These are phyloP conservation scores for Paracamarosporium sp. DNA, from an alignment of 2,329 filamentous ascomycete genomes.

Conservation along the genomic window DNA sequence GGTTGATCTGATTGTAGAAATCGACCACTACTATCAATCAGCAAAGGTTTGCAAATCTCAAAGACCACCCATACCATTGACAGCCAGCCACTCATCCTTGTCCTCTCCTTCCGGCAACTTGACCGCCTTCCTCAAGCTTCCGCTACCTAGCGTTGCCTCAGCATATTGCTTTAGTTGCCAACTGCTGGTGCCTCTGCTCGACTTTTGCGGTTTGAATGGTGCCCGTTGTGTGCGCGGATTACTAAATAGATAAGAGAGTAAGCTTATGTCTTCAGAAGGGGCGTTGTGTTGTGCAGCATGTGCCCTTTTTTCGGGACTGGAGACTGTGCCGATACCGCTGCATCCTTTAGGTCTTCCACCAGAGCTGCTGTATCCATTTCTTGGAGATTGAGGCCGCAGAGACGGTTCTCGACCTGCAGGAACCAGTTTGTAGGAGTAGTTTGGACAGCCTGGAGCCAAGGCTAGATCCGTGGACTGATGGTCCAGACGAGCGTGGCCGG, in stretches of 20 bases:
- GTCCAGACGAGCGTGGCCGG: conserved; percentile 10
- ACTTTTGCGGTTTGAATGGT: conserved; percentile 87
- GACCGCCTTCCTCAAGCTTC: conserved; percentile 93
- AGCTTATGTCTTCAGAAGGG: conserved; percentile 34
- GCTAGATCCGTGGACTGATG: conserved; percentile 6
- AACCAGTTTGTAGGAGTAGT: conserved; percentile 39
- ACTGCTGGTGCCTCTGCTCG: conserved; percentile 84
- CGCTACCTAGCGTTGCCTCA: conserved; percentile 93
- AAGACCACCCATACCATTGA: conserved; percentile 74
- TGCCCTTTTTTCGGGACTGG: conserved; percentile 15
- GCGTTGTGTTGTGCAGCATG: conserved; percentile 17
- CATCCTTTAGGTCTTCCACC: conserved; percentile 9
- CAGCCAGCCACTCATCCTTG: conserved; percentile 96
- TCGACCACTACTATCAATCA: conserved; percentile 79
- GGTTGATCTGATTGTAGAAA: conserved; percentile 99
- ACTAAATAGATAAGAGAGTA: conserved; percentile 57
- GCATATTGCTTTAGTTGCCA: conserved; percentile 98
- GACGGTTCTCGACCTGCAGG: conserved; percentile 17
- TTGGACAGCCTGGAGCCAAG: conserved; percentile 40
- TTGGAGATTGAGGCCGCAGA: conserved; percentile 5
- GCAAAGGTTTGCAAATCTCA: conserved; percentile 10
- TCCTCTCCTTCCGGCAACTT: conserved; percentile 97
- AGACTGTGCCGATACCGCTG: conserved; percentile 17
- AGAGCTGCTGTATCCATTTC: conserved; percentile 19
- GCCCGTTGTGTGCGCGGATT: conserved; percentile 82